A percentile compares a stretch with the other conserved stretches of the same genome.
Conservation (phyloP, 139 green algal species). For the Mesostigma viride region DNA sequence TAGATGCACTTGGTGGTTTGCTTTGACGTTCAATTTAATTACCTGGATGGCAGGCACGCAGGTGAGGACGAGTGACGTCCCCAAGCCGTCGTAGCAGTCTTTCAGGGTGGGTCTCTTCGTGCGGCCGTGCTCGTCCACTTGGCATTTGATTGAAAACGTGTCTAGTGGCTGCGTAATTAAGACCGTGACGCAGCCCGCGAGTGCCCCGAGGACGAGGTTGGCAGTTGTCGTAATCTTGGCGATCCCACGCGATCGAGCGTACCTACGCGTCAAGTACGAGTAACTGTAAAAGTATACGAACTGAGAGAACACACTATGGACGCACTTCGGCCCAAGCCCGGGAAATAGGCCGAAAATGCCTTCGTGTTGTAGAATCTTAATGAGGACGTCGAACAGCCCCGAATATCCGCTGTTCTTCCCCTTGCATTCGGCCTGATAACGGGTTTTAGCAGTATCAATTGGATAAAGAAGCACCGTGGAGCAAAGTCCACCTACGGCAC, state of each 20-base stretch:
- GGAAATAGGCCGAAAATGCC: slow-evolving; percentile 16
- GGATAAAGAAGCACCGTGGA: slow-evolving; percentile 35
- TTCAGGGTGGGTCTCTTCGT: slow-evolving; percentile 11
- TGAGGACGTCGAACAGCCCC: not conserved
- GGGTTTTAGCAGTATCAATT: slow-evolving; percentile 36
- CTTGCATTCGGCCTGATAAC: slow-evolving; percentile 24
- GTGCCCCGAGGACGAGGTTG: slow-evolving; percentile 30
- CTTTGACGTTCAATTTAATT: too few relatives aligned
- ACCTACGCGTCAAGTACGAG: slow-evolving; percentile 25
- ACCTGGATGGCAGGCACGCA: slow-evolving; percentile 35
- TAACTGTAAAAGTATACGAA: slow-evolving; percentile 44
- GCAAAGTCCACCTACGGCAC: slow-evolving; percentile 31
- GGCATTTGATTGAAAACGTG: slow-evolving; percentile 13
- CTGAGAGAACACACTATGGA: slow-evolving; percentile 23
- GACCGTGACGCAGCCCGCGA: slow-evolving; percentile 25
- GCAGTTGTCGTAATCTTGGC: slow-evolving; percentile 17
- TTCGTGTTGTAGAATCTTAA: not conserved
- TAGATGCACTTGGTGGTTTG: too few relatives aligned
- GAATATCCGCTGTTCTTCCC: not conserved
- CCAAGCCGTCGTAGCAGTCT: slow-evolving; percentile 26
- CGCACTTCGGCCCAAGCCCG: slow-evolving; percentile 31
- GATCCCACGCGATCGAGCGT: not conserved
- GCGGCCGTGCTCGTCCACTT: slow-evolving; percentile 22
- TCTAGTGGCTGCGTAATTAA: slow-evolving; percentile 34
- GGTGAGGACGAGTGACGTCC: slow-evolving; percentile 22